phyloP scores from a whole-genome alignment of 2,329 filamentous ascomycete genomes.

The Colletotrichum magnum region DNA sequence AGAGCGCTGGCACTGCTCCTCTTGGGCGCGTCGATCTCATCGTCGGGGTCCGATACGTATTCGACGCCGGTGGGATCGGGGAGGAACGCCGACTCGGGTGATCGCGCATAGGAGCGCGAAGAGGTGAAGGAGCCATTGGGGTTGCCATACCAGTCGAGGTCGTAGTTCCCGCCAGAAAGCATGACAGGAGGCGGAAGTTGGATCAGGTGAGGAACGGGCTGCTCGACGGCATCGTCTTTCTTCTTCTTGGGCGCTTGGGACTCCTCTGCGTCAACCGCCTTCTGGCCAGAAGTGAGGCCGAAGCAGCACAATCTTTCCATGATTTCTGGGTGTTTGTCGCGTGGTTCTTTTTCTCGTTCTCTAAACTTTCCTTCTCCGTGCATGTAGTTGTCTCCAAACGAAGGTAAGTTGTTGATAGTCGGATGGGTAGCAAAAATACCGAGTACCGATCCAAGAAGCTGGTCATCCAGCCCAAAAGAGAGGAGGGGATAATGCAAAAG shows the following conservation, averaged over 20 bases:
- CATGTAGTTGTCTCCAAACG: constrained; percentile 27
- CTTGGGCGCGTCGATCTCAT: constrained; percentile 44
- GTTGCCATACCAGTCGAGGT: constrained; percentile 20
- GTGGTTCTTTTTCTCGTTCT: not conserved
- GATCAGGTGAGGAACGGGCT: constrained; percentile 2
- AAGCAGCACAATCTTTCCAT: constrained; percentile 27
- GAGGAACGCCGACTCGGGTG: constrained; percentile 29
- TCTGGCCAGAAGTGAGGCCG: not conserved
- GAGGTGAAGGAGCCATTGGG: constrained; percentile 24
- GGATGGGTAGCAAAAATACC: constrained; percentile 35
- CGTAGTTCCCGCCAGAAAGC: constrained; percentile 25
- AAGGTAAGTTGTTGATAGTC: constrained; percentile 33
- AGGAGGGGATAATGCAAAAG: constrained; percentile 36
- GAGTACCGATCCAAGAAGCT: constrained; percentile 37
- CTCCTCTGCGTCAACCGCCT: not conserved
- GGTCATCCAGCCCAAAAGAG: constrained; percentile 28
- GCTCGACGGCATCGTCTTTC: not conserved
- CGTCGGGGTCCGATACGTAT: constrained; percentile 32
- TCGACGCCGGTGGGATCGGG: constrained; percentile 24
- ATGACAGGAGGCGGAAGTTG: constrained; percentile 27
- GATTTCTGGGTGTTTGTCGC: no score
- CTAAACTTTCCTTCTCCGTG: not conserved
- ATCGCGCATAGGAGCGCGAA: constrained; percentile 17
- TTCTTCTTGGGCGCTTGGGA: not conserved
- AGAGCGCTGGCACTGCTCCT: constrained; percentile 55